A percentile compares a stretch with the other conserved stretches of the same genome.
Evolutionary conservation across 345 rosid genomes (phyloP).

Genomic region (Geranium brycei): DNA sequence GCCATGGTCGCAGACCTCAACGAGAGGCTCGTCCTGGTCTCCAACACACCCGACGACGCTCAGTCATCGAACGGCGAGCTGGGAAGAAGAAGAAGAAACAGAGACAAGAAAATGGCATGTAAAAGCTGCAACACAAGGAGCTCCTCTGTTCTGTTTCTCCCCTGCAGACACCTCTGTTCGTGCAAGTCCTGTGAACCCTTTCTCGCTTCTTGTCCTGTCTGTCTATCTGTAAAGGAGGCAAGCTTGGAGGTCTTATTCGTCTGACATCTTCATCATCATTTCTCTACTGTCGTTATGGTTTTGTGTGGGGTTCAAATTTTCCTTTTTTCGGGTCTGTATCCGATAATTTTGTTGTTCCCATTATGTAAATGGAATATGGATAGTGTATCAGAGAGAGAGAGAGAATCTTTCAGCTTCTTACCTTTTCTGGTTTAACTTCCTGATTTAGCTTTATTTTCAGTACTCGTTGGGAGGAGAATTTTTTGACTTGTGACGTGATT

Average conservation of each 20-base stretch:
- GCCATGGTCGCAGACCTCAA: slow-evolving; percentile 21
- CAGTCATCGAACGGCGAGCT: slow-evolving; percentile 11
- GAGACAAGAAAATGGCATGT: neutral
- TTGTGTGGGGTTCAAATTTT: no score
- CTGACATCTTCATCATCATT: no score
- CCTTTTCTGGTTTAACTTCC: no score
- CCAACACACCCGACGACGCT: slow-evolving; percentile 12
- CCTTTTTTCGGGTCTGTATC: no score
- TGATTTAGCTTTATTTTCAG: no score
- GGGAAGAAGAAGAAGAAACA: neutral
- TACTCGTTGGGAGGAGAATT: no score
- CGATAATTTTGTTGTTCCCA: no score
- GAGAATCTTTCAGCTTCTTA: no score
- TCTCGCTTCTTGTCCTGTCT: slow-evolving; percentile 42
- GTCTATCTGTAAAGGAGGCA: slow-evolving; percentile 35
- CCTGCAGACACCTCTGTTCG: slow-evolving; percentile 54
- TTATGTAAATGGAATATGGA: no score
- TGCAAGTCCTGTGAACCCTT: slow-evolving; percentile 40
- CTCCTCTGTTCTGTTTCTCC: slow-evolving; percentile 40
- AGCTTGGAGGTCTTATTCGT: slow-evolving; percentile 38
- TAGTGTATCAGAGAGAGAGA: no score
- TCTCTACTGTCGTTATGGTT: no score
- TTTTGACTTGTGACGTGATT: no score
- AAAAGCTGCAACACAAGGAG: slow-evolving; percentile 18
- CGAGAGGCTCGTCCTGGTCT: slow-evolving; percentile 11